These are phyloP conservation scores for Perkinsus marinus DNA, from an alignment of 169 alveolate species.

Conservation along the genomic window DNA sequence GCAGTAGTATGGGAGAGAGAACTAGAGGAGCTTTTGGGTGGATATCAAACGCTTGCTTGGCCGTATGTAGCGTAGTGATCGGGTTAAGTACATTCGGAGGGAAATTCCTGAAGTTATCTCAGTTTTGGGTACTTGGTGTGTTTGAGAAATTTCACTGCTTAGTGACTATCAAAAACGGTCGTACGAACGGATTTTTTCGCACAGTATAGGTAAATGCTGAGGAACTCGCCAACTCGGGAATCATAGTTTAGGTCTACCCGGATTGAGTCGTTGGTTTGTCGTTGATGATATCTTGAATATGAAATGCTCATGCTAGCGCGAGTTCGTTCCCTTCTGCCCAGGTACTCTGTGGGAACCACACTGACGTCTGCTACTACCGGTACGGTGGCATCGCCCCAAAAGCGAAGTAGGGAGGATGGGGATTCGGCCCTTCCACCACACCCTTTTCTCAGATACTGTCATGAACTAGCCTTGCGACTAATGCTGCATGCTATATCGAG, in stretches of 20 bases:
- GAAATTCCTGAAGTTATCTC: too few species aligned
- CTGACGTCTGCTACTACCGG: conserved; percentile 70
- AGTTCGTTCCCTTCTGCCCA: conserved; percentile 35
- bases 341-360: conserved; percentile 70
- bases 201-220: too few species aligned
- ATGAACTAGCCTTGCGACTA: conserved; percentile 63
- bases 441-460: conserved; percentile 50
- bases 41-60: too few species aligned
- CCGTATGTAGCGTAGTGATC: too few species aligned
- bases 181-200: too few species aligned
- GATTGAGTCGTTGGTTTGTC: neutral
- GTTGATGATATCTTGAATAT: too few species aligned
- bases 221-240: too few species aligned
- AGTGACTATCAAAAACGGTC: too few species aligned
- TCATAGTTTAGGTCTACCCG: neutral
- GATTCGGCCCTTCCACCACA: neutral
- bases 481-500: conserved; percentile 49
- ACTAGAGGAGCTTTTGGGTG: too few species aligned
- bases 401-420: neutral
- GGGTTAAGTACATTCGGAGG: too few species aligned
- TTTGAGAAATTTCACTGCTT: too few species aligned
- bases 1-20: neutral
- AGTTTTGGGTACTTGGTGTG: too few species aligned
- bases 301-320: neutral
- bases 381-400: conserved; percentile 56